Base-by-base conservation (phyloP, 2,329 filamentous ascomycete species). In the Botryotinia globosa region DNA sequence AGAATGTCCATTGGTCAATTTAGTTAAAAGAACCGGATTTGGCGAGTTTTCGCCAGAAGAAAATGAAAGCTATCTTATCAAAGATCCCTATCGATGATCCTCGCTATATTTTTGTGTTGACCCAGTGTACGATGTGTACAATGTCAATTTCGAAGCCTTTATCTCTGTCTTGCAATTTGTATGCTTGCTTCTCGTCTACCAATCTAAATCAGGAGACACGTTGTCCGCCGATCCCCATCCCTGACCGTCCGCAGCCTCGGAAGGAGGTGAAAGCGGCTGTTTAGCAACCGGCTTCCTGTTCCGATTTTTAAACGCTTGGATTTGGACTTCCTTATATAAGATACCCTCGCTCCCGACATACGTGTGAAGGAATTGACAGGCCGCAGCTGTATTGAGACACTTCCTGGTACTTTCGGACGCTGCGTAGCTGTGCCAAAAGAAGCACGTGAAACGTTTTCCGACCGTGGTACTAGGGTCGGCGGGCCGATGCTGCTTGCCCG, bases 351-450 rank as follows among this genome's bases (percentile, higher is more conserved):
- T 72, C n/a, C 65, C 71, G 16, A 51, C 56, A 39, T 66, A 56
- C 7, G 72, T 72, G 56, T 78, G 77, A 16, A 76, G 34, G n/a
- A 75, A 78, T 42, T 74, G 73, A 64, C 77, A 78, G 2, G 56
- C 25, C 12, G 72, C 62, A 10, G 68, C 73, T 0, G 70, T 16
- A 25, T 54, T 54, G 51, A 54, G 51, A 29, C 51, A 34, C 8
- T 18, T 34, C 16, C 0, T 12, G 51, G 39, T 70, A 20, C 4
- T 32, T 3, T 59, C 29, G 7, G n/a, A 54, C 51, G 51, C 16
- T 1, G 12, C 18, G 12, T 29, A 29, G 5, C 10, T 10, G 8
- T 54, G 37, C 72, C 72, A 73, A 32, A 58, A 73, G 45, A 51
- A 70, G 48, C 72, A 73, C 20, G 72, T 73, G 48, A 72, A 72